These are phyloP conservation scores for Russula emetica DNA, from an alignment of 768 basidiomycete species.

Conservation along the genomic window DNA sequence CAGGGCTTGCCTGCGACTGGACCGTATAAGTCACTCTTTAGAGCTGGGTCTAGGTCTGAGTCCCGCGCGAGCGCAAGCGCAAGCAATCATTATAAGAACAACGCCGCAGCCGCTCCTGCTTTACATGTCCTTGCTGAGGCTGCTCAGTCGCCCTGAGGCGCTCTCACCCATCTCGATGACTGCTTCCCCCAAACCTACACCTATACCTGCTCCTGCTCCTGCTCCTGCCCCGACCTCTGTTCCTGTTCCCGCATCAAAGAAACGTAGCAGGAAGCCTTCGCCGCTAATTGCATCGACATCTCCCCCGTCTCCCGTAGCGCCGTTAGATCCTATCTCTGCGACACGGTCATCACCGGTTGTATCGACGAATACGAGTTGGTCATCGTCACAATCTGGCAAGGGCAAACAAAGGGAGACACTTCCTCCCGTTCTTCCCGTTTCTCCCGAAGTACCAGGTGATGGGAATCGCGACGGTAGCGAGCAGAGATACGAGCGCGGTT, in stretches of 20 bases:
- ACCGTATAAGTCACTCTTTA: slow-evolving; percentile 25
- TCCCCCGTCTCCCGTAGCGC: no score
- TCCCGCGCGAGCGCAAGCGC: slow-evolving; percentile 8
- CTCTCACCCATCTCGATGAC: slow-evolving; percentile 7
- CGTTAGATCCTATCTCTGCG: not conserved
- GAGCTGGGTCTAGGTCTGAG: slow-evolving; percentile 12
- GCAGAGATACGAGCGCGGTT: not conserved
- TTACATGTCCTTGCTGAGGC: slow-evolving; percentile 20
- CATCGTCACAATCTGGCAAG: not conserved
- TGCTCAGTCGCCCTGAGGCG: slow-evolving; percentile 21
- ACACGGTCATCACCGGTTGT: not conserved
- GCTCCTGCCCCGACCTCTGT: not conserved
- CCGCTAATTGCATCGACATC: slow-evolving; percentile 4
- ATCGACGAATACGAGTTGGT: not conserved
- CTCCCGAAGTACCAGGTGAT: not conserved
- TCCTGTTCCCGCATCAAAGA: not conserved
- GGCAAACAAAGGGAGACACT: slow-evolving; percentile 6
- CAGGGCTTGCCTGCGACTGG: slow-evolving; percentile 20
- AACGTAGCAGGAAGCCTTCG: slow-evolving; percentile 12
- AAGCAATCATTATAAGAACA: not conserved
- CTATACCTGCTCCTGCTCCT: not conserved
- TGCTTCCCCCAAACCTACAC: not conserved
- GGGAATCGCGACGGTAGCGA: not conserved
- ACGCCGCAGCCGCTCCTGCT: slow-evolving; percentile 8
- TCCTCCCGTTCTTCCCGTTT: no score